These are phyloP conservation scores for Colletotrichum liriopes DNA, from an alignment of 2,329 filamentous ascomycete genomes.

Conservation along the genomic window DNA sequence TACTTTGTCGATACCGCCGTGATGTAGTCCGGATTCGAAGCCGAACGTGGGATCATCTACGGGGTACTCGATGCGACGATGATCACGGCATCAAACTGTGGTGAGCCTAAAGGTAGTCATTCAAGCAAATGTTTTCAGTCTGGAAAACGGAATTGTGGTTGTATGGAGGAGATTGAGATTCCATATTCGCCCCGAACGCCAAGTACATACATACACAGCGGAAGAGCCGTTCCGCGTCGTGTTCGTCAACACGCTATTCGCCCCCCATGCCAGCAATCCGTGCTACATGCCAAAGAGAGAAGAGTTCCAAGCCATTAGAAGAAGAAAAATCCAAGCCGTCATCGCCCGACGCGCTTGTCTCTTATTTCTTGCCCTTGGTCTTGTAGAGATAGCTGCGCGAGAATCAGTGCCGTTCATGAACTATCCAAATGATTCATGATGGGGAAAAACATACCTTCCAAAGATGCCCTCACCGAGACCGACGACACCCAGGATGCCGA, in stretches of 20 bases:
- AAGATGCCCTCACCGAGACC: conserved; percentile 66
- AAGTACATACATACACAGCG: conserved; percentile 35
- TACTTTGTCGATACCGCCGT: conserved; percentile 21
- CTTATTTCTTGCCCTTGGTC: conserved; percentile 52
- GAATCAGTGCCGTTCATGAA: neutral
- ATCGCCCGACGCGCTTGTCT: conserved; percentile 15
- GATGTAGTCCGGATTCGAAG: neutral
- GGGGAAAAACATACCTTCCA: conserved; percentile 59
- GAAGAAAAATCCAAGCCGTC: conserved; percentile 14
- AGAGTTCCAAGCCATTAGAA: conserved; percentile 28
- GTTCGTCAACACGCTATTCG: conserved; percentile 36
- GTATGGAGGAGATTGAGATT: conserved; percentile 37
- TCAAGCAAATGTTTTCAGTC: conserved; percentile 15
- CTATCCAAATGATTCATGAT: too few relatives aligned
- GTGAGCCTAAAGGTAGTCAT: conserved; percentile 20
- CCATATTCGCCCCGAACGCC: conserved; percentile 39
- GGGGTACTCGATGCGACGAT: neutral
- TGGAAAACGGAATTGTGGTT: neutral
- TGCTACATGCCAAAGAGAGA: conserved; percentile 37
- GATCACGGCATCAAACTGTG: neutral
- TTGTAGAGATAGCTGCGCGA: conserved; percentile 54
- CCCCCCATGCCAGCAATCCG: conserved; percentile 29
- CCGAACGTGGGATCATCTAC: neutral
- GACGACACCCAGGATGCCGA: conserved; percentile 66
- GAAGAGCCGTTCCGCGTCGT: conserved; percentile 31